These are phyloP conservation scores for Wallacemonas rigidus DNA, from an alignment of 208 protist genomes.

Conservation along the genomic window DNA sequence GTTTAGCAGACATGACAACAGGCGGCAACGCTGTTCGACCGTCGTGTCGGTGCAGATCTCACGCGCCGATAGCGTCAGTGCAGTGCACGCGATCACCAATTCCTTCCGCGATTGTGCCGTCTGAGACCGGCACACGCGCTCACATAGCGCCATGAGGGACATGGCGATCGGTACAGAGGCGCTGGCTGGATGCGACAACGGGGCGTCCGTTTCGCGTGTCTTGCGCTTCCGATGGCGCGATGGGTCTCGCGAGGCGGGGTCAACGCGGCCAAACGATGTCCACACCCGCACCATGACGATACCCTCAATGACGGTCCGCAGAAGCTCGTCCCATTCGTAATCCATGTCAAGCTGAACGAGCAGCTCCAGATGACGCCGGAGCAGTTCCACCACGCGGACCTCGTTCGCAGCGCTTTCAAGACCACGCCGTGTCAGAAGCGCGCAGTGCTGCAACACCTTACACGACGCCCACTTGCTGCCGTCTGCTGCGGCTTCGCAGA, in stretches of 20 bases:
- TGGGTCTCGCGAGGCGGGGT: neutral
- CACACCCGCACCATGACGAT: slow-evolving; percentile 62
- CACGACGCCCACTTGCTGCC: slow-evolving; percentile 68
- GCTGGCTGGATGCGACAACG: no score
- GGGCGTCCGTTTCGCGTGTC: no score
- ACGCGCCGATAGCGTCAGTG: neutral
- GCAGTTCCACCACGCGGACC: slow-evolving; percentile 28
- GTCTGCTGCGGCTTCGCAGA: slow-evolving; percentile 60
- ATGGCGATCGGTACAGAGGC: neutral
- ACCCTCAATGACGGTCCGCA: slow-evolving; percentile 63
- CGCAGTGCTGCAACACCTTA: slow-evolving; percentile 70
- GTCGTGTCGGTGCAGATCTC: neutral
- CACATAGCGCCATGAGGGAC: neutral
- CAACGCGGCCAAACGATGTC: neutral
- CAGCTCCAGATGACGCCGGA: slow-evolving; percentile 36
- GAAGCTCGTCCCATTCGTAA: slow-evolving; percentile 79
- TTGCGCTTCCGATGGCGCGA: no score
- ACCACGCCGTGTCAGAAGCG: slow-evolving; percentile 34
- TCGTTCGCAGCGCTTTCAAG: slow-evolving; percentile 19
- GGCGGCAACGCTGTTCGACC: neutral
- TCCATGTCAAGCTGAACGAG: slow-evolving; percentile 60
- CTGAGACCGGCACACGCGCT: slow-evolving; percentile 16
- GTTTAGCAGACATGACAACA: neutral
- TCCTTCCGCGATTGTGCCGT: slow-evolving; percentile 23
- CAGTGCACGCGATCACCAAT: slow-evolving; percentile 29